Evolutionary conservation across 1,139 yeast species (phyloP), one percentile per base, ranked within the genome.

Genomic region (Yamadazyma trypodendri): DNA sequence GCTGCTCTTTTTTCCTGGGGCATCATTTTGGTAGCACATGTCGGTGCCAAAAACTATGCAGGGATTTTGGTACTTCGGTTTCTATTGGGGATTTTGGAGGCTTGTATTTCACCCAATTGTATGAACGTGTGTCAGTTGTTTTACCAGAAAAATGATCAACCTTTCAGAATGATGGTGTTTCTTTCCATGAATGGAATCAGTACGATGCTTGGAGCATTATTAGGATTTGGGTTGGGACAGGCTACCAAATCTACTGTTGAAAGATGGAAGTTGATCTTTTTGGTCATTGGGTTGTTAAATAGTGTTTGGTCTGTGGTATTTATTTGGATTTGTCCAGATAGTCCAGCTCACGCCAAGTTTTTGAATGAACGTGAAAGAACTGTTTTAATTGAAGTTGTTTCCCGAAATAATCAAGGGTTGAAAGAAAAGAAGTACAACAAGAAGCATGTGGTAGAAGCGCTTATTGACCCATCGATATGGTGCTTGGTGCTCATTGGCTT

Each of bases 1-100:
- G 42, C 53, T 3, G 65, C 66, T 45, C 61, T 79, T 33, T 50
- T 72, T 6, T 41, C 63, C 2, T 79, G 85, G 84, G 78, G 81
- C 1, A 50, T 68, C 6, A 60, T 75, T 4, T 56, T 78, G 30
- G 62, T 74, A 25, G 72, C 72, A 16, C 80, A 74, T 47, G 65
- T 77, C 18, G 77, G 77, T 2, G 54, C 56, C 18, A 50, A 28
- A 5, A 56, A 59, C 43, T 77, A 75, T 48, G 77, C 73, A 3
- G 71, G 80, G 0, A 59, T 75, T 28, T 60, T 78, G 55, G 68
- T 73, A 12, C 65, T 74, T 10, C 60, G 84, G 33, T 70, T 74
- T 9, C 45, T 78, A 9, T 51, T 68, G 34, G 74, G 73, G 2
- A 39, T 58, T 36, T 52, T 63, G 35, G 74, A 68, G 45, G 63